A percentile compares a stretch with the other conserved stretches of the same genome.
Evolutionary conservation across 306 rosid species (phyloP).

Genomic region (Casuarina equisetifolia): DNA sequence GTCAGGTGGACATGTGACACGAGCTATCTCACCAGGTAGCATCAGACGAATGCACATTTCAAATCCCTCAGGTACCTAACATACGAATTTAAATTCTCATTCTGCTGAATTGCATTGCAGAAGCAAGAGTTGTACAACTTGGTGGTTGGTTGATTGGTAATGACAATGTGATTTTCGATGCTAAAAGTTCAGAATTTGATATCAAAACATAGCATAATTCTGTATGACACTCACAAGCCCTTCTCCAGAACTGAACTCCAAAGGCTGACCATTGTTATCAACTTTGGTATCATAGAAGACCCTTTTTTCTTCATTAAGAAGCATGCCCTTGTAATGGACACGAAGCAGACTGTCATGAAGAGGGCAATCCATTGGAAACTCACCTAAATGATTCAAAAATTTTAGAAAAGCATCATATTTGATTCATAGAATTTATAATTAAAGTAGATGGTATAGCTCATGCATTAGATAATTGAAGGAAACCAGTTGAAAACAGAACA

Average conservation of each 20-base stretch:
- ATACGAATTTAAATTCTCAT: conserved; percentile 15
- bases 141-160: conserved; percentile 6
- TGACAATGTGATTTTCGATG: neutral
- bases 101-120: neutral
- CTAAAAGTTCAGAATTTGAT: conserved; percentile 4
- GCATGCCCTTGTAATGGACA: conserved; percentile 90
- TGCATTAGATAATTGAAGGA: neutral
- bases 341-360: conserved; percentile 91
- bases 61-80: conserved; percentile 89
- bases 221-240: conserved; percentile 76
- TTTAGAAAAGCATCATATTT: conserved; percentile 21
- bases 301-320: conserved; percentile 61
- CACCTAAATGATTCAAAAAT: conserved; percentile 59
- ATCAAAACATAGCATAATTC: conserved; percentile 16
- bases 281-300: conserved; percentile 80
- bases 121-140: neutral
- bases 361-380: conserved; percentile 98
- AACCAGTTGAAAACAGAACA: neutral
- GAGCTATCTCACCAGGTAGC: conserved; percentile 94
- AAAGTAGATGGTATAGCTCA: neutral
- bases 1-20: conserved; percentile 91
- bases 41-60: conserved; percentile 93
- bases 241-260: conserved; percentile 96
- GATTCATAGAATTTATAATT: neutral
- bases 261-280: conserved; percentile 81